These are phyloP conservation scores for Coemansia reversa DNA, from an alignment of 192 early-diverging fungal species.

Conservation along the genomic window DNA sequence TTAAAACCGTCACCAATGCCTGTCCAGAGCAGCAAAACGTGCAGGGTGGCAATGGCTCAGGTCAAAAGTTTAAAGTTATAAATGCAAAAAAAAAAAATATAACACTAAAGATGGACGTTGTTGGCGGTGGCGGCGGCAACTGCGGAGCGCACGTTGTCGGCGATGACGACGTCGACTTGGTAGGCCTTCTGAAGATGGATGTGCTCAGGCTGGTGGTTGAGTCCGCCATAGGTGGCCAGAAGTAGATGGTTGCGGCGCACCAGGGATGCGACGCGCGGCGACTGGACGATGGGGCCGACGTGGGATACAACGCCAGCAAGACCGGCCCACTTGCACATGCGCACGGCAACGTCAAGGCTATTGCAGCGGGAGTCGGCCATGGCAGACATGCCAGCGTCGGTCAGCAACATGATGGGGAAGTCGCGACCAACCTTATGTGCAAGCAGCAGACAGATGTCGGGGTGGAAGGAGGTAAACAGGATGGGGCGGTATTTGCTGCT, in stretches of 20 bases:
- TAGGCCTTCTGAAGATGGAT: constrained; percentile 70
- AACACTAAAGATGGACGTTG: background rate
- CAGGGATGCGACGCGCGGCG: constrained; percentile 67
- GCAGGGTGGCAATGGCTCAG: background rate
- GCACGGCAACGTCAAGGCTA: constrained; percentile 73
- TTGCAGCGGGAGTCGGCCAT: constrained; percentile 82
- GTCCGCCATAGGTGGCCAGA: constrained; percentile 81
- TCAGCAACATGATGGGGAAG: constrained; percentile 90
- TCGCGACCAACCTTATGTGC: constrained; percentile 79
- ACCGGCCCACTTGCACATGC: constrained; percentile 70
- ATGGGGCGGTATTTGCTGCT: constrained; percentile 60
- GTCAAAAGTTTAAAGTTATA: background rate
- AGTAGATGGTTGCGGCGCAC: constrained; percentile 70
- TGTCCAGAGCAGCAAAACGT: background rate
- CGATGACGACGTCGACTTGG: constrained; percentile 88
- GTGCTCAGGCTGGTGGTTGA: constrained; percentile 73
- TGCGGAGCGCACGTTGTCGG: constrained; percentile 63
- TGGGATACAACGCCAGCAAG: constrained; percentile 80
- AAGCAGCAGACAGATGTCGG: constrained; percentile 80
- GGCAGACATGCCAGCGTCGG: constrained; percentile 71
- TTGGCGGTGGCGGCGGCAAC: constrained; percentile 30
- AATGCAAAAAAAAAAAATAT: background rate
- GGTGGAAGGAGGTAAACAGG: constrained; percentile 92
- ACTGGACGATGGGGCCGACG: constrained; percentile 70
- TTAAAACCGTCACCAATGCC: background rate